Evolutionary conservation across 352 stramenopile genomes (phyloP).

Genomic region (Phytophthora multivora): DNA sequence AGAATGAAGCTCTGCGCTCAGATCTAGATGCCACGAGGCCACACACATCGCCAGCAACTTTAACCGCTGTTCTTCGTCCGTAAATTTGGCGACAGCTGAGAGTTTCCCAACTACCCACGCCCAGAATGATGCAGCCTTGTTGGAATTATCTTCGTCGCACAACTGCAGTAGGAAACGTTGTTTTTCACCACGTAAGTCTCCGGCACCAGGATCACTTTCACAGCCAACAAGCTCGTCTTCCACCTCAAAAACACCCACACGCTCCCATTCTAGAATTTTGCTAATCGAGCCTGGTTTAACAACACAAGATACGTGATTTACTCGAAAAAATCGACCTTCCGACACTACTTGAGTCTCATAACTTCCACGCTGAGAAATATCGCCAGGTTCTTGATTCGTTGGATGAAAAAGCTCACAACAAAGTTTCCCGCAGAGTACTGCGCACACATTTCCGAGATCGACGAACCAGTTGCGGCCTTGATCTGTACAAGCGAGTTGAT

Average conservation of each 20-base stretch:
- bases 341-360: slow-evolving; percentile 16
- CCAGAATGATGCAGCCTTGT: slow-evolving; percentile 17
- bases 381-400: not conserved
- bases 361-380: not conserved
- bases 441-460: slow-evolving; percentile 51
- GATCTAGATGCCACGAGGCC: slow-evolving; percentile 26
- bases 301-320: not conserved
- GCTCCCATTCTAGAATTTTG: slow-evolving; percentile 52
- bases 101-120: slow-evolving; percentile 16
- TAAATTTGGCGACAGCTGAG: slow-evolving; percentile 8
- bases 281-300: slow-evolving; percentile 1
- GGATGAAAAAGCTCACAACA: slow-evolving; percentile 34
- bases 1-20: slow-evolving; percentile 20
- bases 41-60: slow-evolving; percentile 10
- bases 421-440: slow-evolving; percentile 53
- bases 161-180: slow-evolving; percentile 27
- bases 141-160: slow-evolving; percentile 4
- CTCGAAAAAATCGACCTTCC: slow-evolving; percentile 19
- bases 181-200: not conserved
- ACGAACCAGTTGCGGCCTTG: slow-evolving; percentile 46
- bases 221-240: slow-evolving; percentile 46
- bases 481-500: not conserved
- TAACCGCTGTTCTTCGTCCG: slow-evolving; percentile 11
- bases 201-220: not conserved
- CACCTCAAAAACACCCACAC: slow-evolving; percentile 53